Base-by-base conservation (phyloP, 176 grass and related monocot genomes). In the Oryza australiensis region DNA sequence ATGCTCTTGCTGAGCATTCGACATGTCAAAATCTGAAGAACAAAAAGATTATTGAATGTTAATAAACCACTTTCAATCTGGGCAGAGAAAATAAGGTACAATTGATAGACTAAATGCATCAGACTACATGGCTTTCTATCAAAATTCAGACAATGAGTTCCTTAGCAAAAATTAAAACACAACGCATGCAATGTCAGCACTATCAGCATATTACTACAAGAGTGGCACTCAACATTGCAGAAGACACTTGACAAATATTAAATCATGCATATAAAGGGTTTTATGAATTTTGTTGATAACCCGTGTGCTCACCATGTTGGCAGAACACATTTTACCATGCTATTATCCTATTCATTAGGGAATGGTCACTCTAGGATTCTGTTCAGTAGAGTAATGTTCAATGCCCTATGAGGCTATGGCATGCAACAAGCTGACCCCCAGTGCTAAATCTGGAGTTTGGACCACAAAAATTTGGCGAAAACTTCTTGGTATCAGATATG, bases 21-120 rank as follows among this genome's bases (percentile, higher is more conserved):
- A 99, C 88, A 99, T 95, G 42, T 99, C 90, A 88, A 99, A 99
- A 88, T 91, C 93, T 95, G 79, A 73, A 80, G 64, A 69, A 18
- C 12, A 66, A 69, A 75, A 66, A 76, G 72, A 80, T 72, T 57
- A 41, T 27, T 51, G 30, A 72, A 84, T 66, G 46, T 66, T 49
- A 84, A 84, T 42, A 28, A 12, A 75, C 29, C 5, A 42, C 8
- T 51, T 76, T 70, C 37, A 76, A 16, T 71, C 40, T 18, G 69
- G 9, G 15, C 27, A 14, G 1, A 13, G 23, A 78, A 75, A 66
- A 35, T 20, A 22, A 0, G 0, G 34, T 46, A 45, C 2, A 48
- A 81, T 27, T 51, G 27, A 72, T 80, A 43, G 45, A 66, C 13
- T 63, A 71, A 12, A 40, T 26, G 5, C 11, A 35, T 27, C 6